Evolutionary conservation across 805 yeast genomes (phyloP).

Genomic region (Yamadazyma paraphyllophila): DNA sequence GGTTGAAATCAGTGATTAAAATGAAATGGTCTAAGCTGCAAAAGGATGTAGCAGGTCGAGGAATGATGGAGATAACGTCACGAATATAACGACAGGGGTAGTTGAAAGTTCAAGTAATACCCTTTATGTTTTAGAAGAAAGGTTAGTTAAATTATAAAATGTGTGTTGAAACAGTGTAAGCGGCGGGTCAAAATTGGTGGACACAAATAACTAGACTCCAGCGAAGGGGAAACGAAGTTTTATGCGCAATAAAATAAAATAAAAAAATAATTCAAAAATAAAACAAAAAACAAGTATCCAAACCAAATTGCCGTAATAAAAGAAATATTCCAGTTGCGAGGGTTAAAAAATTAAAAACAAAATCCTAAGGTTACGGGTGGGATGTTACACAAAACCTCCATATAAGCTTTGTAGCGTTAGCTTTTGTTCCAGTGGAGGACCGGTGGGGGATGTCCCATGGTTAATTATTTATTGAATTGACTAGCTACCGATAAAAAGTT

Average conservation of each 20-base stretch:
- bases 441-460: not conserved
- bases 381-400: not conserved
- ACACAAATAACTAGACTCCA: slow-evolving; percentile 1
- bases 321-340: not conserved
- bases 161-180: not conserved
- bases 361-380: not conserved
- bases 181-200: not conserved
- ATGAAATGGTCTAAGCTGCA: not conserved
- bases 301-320: not conserved
- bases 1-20: not conserved
- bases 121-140: not conserved
- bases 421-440: not conserved
- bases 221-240: slow-evolving; percentile 9
- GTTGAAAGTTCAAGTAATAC: no score
- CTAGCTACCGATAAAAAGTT: not conserved
- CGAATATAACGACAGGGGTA: no score
- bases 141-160: not conserved
- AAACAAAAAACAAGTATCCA: not conserved
- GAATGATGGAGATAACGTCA: not conserved
- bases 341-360: not conserved
- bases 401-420: not conserved
- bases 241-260: slow-evolving; percentile 8
- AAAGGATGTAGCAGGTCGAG: not conserved
- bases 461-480: not conserved
- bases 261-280: not conserved